A percentile compares a stretch with the other conserved stretches of the same genome.
Conservation (phyloP, 805 yeast species). For the Ogataea philodendri region DNA sequence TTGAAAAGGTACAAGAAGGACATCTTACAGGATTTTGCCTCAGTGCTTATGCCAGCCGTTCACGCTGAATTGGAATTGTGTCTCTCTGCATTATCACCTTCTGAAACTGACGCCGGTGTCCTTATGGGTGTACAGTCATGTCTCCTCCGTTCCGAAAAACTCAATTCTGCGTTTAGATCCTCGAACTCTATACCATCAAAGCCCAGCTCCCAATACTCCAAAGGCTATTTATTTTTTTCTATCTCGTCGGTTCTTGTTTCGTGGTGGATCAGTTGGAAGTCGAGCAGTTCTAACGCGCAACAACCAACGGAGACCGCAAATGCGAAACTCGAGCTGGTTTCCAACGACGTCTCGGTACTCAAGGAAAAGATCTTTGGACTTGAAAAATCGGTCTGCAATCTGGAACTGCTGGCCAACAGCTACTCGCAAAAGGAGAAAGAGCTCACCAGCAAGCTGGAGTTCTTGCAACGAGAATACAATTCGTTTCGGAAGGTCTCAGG, state of each 20-base stretch:
- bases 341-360: conserved; percentile 14
- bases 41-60: conserved; percentile 15
- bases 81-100: conserved; percentile 10
- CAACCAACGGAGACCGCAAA: too few species aligned
- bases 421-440: conserved; percentile 8
- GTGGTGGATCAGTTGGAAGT: too few species aligned
- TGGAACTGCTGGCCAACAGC: conserved; percentile 17
- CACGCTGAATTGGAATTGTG: conserved; percentile 19
- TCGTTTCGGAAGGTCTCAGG: too few species aligned
- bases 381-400: conserved; percentile 19
- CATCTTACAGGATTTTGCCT: conserved; percentile 12
- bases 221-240: too few species aligned
- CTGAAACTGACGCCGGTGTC: conserved; percentile 10
- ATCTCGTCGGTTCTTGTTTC: too few species aligned
- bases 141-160: conserved; percentile 16
- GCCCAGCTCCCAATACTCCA: too few species aligned
- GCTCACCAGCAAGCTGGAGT: conserved; percentile 8
- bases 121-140: conserved; percentile 20
- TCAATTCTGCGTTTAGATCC: conserved; percentile 13
- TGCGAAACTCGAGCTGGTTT: conserved; percentile 3
- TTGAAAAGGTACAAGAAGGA: conserved; percentile 15
- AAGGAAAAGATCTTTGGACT: conserved; percentile 19
- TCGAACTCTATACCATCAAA: too few species aligned
- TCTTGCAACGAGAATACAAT: conserved; percentile 5
- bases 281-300: too few species aligned